These are phyloP conservation scores for Macadamia integrifolia DNA, from an alignment of 164 flowering plant genomes.

Conservation along the genomic window DNA sequence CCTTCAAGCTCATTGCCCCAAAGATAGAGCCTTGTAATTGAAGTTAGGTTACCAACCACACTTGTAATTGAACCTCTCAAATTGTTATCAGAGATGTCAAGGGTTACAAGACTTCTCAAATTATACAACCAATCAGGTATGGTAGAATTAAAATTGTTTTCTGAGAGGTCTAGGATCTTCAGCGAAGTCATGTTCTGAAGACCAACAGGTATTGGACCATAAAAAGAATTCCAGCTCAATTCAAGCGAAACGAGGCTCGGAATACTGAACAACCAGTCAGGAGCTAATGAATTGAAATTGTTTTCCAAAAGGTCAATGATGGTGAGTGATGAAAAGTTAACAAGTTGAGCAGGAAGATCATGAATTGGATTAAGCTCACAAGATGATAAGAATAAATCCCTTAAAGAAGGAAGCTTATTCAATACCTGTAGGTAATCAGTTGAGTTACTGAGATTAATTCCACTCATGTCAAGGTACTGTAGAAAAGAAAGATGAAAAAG, in stretches of 20 bases:
- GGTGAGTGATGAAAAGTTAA: not conserved
- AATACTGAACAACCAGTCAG: not conserved
- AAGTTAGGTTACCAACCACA: not conserved
- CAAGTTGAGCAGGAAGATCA: not conserved
- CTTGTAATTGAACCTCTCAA: not conserved
- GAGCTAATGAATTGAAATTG: not conserved
- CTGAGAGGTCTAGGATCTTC: not conserved
- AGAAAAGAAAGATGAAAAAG: not conserved
- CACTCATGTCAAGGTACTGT: not conserved
- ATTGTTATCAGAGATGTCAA: not conserved
- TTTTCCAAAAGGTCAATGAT: not conserved
- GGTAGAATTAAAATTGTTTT: no score
- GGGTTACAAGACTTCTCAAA: not conserved
- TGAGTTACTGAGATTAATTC: not conserved
- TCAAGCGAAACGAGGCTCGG: not conserved
- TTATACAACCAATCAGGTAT: not conserved
- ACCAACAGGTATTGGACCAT: not conserved
- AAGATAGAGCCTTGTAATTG: not conserved
- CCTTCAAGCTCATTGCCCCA: not conserved
- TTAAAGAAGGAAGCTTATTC: not conserved
- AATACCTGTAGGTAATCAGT: not conserved
- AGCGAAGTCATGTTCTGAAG: not conserved
- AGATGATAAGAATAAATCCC: not conserved
- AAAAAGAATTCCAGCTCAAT: not conserved
- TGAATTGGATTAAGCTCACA: not conserved